These are phyloP conservation scores for Barnettozyma pratensis DNA, from an alignment of 805 yeast genomes.

Conservation along the genomic window DNA sequence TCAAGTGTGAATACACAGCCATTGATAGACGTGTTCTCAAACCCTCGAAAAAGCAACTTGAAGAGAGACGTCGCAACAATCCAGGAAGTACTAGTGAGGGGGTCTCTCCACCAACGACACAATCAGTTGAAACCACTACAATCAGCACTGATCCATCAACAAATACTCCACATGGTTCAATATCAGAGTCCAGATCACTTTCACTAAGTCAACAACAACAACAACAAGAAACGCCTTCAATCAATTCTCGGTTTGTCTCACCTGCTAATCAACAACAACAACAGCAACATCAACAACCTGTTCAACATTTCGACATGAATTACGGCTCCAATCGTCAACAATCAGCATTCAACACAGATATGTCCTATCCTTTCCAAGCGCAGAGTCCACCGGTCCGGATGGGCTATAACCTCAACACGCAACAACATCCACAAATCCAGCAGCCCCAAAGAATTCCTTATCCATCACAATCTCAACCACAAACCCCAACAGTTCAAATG, in stretches of 20 bases:
- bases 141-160: no score
- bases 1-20: conserved; percentile 28
- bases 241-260: no score
- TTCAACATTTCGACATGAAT: not conserved
- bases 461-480: not conserved
- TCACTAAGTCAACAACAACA: not conserved
- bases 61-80: not conserved
- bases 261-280: not conserved
- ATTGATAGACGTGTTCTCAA: conserved; percentile 22
- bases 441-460: not conserved
- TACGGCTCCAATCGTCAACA: not conserved
- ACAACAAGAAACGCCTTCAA: not conserved
- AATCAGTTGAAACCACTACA: no score
- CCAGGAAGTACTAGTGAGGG: no score
- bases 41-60: conserved; percentile 13
- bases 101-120: no score
- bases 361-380: not conserved
- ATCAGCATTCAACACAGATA: not conserved
- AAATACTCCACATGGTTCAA: no score
- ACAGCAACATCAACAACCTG: not conserved
- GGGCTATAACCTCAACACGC: not conserved
- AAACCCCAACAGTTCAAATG: no score
- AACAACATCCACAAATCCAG: not conserved
- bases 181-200: not conserved
- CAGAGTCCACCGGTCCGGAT: not conserved